Evolutionary conservation across 768 basidiomycete species (phyloP), one percentile per base, ranked within the genome.

Genomic region (Termitomyces sp.): DNA sequence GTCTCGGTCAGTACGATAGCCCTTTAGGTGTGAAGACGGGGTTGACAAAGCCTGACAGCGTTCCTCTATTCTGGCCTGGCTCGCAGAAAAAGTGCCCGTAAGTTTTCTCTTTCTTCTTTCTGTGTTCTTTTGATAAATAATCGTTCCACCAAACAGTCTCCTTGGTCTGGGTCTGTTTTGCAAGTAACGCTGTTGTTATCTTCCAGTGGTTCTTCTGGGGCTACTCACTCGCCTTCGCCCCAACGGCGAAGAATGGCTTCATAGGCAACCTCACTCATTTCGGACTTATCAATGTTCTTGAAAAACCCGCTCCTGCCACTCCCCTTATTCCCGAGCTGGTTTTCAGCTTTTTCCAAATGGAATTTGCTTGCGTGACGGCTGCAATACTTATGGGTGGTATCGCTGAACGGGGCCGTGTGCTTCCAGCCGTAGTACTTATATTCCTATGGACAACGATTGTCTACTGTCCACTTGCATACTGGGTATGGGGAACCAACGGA

Each of bases 371-470:
- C 55, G 89, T 93, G 18, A 92, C 90, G 1, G 86, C 87, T 16
- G 86, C 76, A 13, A 90, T 91, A 51, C 69, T 92, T 28, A 76
- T 89, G 79, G 88, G 88, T 45, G 87, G 89, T 9, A 80, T 92
- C 51, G 93, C 93, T 5, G 94, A 95, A 72, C 88, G 93, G 56
- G 90, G 91, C 1, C 82, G 91, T 48, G 82, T 95, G 36, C 75
- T 92, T 5, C 93, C 92, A 0, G 83, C 87, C 10, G 85, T 94
- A 79, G 75, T 92, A 22, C 84, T 95, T 67, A 80, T 83, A 3
- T 94, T 94, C 72, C 60, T 85, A 54, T 97, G 93, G 94, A 76
- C 86, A 67, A 94, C 92, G 6, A 61, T 94, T 52, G 92, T 94
- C 18, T 94, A 94, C 70, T 92, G 89, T 65, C 92, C 91, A 9